A percentile compares a stretch with the other conserved stretches of the same genome.
phyloP scores from a whole-genome alignment of 2,329 filamentous ascomycete genomes.

The Thermoascus crustaceus region DNA sequence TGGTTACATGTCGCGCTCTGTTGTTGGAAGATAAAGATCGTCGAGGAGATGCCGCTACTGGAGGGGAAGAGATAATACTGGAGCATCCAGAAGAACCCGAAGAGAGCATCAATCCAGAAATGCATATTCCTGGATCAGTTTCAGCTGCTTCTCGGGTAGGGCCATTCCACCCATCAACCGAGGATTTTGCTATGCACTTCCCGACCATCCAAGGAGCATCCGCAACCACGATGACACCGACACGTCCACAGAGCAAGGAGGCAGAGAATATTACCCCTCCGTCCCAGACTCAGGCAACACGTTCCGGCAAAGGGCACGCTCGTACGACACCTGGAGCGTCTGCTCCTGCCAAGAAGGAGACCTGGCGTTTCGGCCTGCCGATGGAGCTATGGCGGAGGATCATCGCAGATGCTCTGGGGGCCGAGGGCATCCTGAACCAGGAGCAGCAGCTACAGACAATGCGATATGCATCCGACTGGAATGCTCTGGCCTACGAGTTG shows the following conservation, averaged over 20 bases:
- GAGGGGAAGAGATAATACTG: not conserved
- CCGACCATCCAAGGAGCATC: conserved; percentile 10
- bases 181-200: conserved; percentile 15
- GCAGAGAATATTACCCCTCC: not conserved
- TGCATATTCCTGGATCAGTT: not conserved
- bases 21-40: conserved; percentile 22
- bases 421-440: conserved; percentile 16
- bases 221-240: not conserved
- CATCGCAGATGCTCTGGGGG: conserved; percentile 20
- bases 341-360: conserved; percentile 8
- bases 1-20: conserved; percentile 20
- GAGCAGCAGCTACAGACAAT: conserved; percentile 23
- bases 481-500: conserved; percentile 20
- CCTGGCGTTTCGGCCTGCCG: conserved; percentile 20
- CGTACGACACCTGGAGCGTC: not conserved
- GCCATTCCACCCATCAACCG: conserved; percentile 9
- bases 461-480: conserved; percentile 25
- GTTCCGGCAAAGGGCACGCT: not conserved
- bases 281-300: not conserved
- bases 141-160: conserved; percentile 1
- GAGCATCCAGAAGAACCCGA: not conserved
- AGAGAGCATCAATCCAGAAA: conserved; percentile 4
- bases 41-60: not conserved
- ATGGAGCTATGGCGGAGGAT: conserved; percentile 22
- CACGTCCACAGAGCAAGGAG: not conserved